Conservation (phyloP, 2,329 filamentous ascomycete species). For the Aspergillus felis region DNA sequence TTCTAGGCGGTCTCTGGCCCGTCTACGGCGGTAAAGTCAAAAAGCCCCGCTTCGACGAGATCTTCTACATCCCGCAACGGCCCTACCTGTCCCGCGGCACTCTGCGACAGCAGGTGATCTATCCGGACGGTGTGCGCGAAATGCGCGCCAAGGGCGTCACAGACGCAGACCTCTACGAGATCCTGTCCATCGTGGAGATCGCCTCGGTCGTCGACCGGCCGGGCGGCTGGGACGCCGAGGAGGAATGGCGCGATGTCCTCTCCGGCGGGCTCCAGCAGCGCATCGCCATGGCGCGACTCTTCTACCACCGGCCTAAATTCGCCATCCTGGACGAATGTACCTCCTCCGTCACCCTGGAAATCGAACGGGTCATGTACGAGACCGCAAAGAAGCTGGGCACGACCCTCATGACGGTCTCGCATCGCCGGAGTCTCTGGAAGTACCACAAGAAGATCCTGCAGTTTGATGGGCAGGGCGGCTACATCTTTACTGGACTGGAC, state of each 20-base stretch:
- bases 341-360: conserved; percentile 87
- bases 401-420: conserved; percentile 94
- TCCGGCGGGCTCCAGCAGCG: conserved; percentile 92
- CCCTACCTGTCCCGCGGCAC: conserved; percentile 89
- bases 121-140: conserved; percentile 81
- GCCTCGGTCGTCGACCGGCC: conserved; percentile 76
- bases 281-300: conserved; percentile 91
- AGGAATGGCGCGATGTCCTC: conserved; percentile 93
- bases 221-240: conserved; percentile 85
- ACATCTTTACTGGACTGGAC: conserved; percentile 84
- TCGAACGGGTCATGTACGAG: conserved; percentile 95
- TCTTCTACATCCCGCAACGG: conserved; percentile 97
- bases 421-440: conserved; percentile 88
- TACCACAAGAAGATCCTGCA: conserved; percentile 94
- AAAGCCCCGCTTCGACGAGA: conserved; percentile 86
- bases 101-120: conserved; percentile 94
- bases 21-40: conserved; percentile 92
- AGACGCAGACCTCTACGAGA: conserved; percentile 72
- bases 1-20: conserved; percentile 93
- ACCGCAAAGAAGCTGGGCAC: conserved; percentile 87
- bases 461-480: conserved; percentile 91
- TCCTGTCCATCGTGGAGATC: conserved; percentile 76
- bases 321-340: conserved; percentile 98
- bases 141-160: conserved; percentile 82
- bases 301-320: conserved; percentile 89